Base-by-base conservation (phyloP, 2,329 filamentous ascomycete species). In the Xylaria sp. region DNA sequence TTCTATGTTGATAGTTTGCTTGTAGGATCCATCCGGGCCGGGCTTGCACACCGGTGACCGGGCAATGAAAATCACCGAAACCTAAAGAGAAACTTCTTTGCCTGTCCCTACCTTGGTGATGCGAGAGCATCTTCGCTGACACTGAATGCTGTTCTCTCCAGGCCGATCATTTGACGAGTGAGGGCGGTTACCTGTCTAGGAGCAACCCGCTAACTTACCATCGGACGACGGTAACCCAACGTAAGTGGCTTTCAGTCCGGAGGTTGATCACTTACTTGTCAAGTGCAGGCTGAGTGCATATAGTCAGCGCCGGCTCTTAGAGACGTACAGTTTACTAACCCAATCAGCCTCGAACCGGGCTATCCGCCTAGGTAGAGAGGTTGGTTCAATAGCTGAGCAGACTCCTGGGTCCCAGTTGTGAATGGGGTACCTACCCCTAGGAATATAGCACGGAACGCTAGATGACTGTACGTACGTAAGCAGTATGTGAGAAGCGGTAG, bases 401-500 rank as follows among this genome's bases (percentile, higher is more conserved):
- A 60, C 40, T 25, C 35, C 37, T 28, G 25, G n/a, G 12, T 14
- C 49, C 21, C 14, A 14, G 12, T 19, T 11, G 9, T 8, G 7
- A 6, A 33, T 25, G 6, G 2, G 21, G 33, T 31, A 17, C 14
- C 19, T n/a, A 28, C 11, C 1, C 1, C 14, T 28, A 9, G 35
- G 43, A 28, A 6, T 40, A 33, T 51, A 35, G 38, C 15, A 51
- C 33, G 28, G 40, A 46, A 47, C 21, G 23, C 25, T n/a, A 15
- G 62, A 64, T 58, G 58, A 61, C 62, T 64, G 58, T 59, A 55
- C 50, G 28, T 46, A 55, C 42, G 62, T 57, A 61, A 56, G 52
- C 38, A 57, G 21, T 28, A 40, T 17, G 40, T 12, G 31, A 38
- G 23, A 45, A 35, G 31, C 9, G 3, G 21, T 28, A 5, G 11